Evolutionary conservation across 23 red algal genomes (phyloP), one percentile per base, ranked within the genome.

Genomic region (Rhodosorus marinus): DNA sequence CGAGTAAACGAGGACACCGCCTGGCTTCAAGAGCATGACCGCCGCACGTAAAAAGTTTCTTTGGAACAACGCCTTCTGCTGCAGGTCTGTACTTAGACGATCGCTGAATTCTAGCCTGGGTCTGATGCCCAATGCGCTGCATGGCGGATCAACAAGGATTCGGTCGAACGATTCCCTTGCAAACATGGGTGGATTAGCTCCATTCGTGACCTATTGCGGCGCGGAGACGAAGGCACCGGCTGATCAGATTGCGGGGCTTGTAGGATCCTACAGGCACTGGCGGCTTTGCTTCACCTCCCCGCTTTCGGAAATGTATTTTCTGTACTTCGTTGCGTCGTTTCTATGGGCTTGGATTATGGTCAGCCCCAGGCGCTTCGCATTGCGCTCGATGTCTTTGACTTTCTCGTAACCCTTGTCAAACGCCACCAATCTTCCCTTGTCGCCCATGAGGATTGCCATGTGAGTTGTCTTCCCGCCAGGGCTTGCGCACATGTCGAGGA

Each of bases 391-490:
- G 1, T 19, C 29, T 8, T 33, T 8, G 7, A 25, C 59, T 40
- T 64, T 64, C 6, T 21, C 49, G 0, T 20, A 19, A 33, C 32
- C 33, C 24, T 47, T 38, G 33, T 64, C 59, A 3, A 64, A 22
- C 34, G 59, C 59, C 24, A 64, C 59, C 0, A 64, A 20, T 15
- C 23, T 33, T 4, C 59, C 59, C 49, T 33, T 24, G 1, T 33
- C 32, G 6, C 49, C 19, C 27, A 64, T 42, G 4, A 64, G 28
- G 32, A 47, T 40, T 7, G 59, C 59, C 3, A 64, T 22, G 49
- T 64, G 59, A 20, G 45, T 64, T 19, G 59, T 40, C 49, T 64
- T 64, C 22, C 59, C 59, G 22, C 59, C 59, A 8, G 59, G 59
- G 26, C 31, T 35, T 21, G 59, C 59, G 49, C 31, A 35, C 8